These are phyloP conservation scores for Paramecium tetraurelia DNA, from an alignment of 73 alveolate species.

Conservation along the genomic window DNA sequence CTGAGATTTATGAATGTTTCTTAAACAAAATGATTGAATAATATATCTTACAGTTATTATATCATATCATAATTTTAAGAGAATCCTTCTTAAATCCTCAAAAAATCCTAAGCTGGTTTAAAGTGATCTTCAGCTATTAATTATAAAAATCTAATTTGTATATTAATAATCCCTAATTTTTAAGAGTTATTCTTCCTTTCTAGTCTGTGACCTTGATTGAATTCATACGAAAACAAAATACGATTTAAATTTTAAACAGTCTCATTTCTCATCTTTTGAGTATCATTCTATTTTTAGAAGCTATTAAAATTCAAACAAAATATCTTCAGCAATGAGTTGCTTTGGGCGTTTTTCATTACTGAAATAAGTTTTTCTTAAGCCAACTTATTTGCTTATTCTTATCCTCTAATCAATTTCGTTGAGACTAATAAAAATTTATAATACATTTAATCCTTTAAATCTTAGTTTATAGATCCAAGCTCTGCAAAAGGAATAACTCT, in stretches of 20 bases:
- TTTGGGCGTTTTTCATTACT: neutral
- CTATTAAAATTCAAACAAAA: neutral
- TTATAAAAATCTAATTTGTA: neutral
- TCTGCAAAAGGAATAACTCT: neutral
- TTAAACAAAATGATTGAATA: neutral
- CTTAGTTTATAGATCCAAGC: neutral
- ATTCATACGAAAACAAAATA: neutral
- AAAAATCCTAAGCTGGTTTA: neutral
- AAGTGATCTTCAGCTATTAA: constrained; percentile 19
- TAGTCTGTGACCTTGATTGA: neutral
- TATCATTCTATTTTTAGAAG: neutral
- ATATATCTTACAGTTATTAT: neutral
- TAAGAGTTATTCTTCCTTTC: neutral
- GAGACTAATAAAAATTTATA: neutral
- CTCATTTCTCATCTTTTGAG: neutral
- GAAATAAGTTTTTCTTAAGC: neutral
- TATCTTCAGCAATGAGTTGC: neutral
- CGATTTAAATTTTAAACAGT: neutral
- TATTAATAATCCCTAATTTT: neutral
- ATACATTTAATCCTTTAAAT: neutral
- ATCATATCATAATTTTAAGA: neutral
- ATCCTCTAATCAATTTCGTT: neutral
- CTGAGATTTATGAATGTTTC: neutral
- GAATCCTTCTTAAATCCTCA: neutral
- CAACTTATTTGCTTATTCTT: neutral